These are phyloP conservation scores for Xylaria sp. DNA, from an alignment of 2,329 filamentous ascomycete species.

Conservation along the genomic window DNA sequence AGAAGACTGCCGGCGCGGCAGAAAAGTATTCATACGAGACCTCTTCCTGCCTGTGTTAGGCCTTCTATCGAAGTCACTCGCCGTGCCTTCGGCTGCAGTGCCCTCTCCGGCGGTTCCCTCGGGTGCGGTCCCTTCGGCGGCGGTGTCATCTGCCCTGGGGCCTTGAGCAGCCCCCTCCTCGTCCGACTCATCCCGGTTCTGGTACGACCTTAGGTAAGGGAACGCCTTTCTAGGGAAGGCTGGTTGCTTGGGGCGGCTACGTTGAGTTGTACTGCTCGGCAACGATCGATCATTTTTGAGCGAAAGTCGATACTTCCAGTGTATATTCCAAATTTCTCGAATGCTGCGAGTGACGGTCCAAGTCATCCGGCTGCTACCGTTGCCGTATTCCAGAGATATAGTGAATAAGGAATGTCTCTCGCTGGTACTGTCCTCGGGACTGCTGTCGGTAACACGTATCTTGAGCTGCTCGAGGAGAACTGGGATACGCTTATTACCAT, in stretches of 20 bases:
- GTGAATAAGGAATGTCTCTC: slow-evolving; percentile 86
- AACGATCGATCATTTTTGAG: slow-evolving; percentile 86
- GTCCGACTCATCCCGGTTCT: slow-evolving; percentile 81
- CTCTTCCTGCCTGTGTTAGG: slow-evolving; percentile 56
- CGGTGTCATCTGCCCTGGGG: slow-evolving; percentile 52
- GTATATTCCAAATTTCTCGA: slow-evolving; percentile 89
- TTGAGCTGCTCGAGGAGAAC: slow-evolving; percentile 96
- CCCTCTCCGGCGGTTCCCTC: slow-evolving; percentile 59
- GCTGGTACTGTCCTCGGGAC: slow-evolving; percentile 71
- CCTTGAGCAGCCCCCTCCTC: slow-evolving; percentile 69
- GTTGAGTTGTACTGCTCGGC: slow-evolving; percentile 72
- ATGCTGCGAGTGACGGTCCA: slow-evolving; percentile 92
- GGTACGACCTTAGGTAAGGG: slow-evolving; percentile 85
- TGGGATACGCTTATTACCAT: slow-evolving; percentile 93
- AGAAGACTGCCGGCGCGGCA: slow-evolving; percentile 65
- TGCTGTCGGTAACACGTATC: slow-evolving; percentile 84
- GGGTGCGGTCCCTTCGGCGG: slow-evolving; percentile 56
- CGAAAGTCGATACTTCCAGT: slow-evolving; percentile 91
- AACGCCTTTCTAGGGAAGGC: slow-evolving; percentile 91
- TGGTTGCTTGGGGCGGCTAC: slow-evolving; percentile 81
- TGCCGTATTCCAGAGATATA: slow-evolving; percentile 95
- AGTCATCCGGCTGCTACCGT: slow-evolving; percentile 93
- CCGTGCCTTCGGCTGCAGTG: slow-evolving; percentile 70
- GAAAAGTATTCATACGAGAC: slow-evolving; percentile 65
- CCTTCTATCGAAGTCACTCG: slow-evolving; percentile 73